Evolutionary conservation across 106 monocot genomes (phyloP).

Genomic region (Agapanthus africanus): DNA sequence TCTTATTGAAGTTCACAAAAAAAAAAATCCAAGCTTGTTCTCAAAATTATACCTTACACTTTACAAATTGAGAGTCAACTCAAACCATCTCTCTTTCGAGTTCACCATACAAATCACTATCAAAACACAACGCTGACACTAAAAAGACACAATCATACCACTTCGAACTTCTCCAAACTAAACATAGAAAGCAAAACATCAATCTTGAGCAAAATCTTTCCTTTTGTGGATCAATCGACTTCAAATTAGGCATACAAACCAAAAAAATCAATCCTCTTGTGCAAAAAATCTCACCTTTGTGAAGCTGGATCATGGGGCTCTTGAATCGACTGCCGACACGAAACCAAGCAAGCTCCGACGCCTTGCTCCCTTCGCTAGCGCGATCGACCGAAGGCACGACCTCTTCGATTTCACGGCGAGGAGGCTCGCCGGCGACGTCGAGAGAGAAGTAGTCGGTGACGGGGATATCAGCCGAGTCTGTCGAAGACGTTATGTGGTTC

Average conservation of each 20-base stretch:
- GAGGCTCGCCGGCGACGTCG: constrained; percentile 24
- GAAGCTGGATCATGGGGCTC: constrained; percentile 82
- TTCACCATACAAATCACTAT: background rate
- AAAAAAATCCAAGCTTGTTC: too few species aligned
- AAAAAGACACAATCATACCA: background rate
- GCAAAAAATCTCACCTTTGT: constrained; percentile 31
- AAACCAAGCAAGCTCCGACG: constrained; percentile 48
- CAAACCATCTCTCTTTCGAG: too few species aligned
- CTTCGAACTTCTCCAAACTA: background rate
- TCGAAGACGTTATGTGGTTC: constrained; percentile 29
- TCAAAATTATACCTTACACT: too few species aligned
- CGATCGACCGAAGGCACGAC: background rate
- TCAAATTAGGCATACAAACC: too few species aligned
- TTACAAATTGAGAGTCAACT: background rate
- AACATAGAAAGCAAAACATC: too few species aligned
- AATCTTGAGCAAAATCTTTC: too few species aligned
- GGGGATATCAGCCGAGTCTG: constrained; percentile 23
- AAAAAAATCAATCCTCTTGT: background rate
- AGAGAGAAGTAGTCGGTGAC: constrained; percentile 59
- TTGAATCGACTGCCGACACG: constrained; percentile 40
- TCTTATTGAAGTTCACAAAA: too few species aligned
- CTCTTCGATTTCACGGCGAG: background rate
- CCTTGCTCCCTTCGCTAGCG: background rate
- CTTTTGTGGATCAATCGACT: too few species aligned
- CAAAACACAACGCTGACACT: background rate